These are phyloP conservation scores for Lichtheimia ramosa DNA, from an alignment of 371 early-diverging fungal species.

Conservation along the genomic window DNA sequence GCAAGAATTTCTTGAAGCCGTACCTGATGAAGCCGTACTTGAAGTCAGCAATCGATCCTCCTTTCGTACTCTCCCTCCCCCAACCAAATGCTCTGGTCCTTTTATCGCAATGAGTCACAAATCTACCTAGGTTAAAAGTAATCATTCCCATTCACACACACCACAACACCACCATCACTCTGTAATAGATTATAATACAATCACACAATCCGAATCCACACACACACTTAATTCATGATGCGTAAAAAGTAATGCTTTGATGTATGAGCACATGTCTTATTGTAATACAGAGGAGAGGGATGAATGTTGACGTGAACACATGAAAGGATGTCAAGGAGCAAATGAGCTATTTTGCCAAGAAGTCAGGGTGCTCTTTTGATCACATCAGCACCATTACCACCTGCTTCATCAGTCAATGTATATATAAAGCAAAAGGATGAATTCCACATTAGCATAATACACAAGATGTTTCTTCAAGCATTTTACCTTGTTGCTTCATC, in stretches of 20 bases:
- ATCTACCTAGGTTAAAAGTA: too few relatives aligned
- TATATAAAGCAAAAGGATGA: neutral
- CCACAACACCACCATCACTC: too few relatives aligned
- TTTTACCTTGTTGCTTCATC: conserved; percentile 7
- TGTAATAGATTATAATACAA: too few relatives aligned
- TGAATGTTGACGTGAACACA: too few relatives aligned
- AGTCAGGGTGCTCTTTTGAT: neutral
- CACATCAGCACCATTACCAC: neutral
- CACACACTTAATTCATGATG: too few relatives aligned
- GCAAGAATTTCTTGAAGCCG: conserved; percentile 42
- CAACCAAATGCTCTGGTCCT: neutral
- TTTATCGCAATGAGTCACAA: too few relatives aligned
- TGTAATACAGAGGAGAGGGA: too few relatives aligned
- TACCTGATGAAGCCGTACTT: conserved; percentile 45
- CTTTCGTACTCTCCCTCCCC: neutral
- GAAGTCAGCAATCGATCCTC: conserved; percentile 24
- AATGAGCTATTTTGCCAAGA: conserved; percentile 4
- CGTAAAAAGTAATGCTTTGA: too few relatives aligned
- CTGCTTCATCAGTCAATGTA: neutral
- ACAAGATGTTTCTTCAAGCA: conserved; percentile 12
- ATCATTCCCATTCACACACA: too few relatives aligned
- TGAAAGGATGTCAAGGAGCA: too few relatives aligned
- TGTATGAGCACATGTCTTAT: too few relatives aligned
- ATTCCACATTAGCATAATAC: neutral
- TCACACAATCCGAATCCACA: too few relatives aligned